Evolutionary conservation across 1,139 yeast species (phyloP).

Genomic region (Zygosaccharomyces sapae): DNA sequence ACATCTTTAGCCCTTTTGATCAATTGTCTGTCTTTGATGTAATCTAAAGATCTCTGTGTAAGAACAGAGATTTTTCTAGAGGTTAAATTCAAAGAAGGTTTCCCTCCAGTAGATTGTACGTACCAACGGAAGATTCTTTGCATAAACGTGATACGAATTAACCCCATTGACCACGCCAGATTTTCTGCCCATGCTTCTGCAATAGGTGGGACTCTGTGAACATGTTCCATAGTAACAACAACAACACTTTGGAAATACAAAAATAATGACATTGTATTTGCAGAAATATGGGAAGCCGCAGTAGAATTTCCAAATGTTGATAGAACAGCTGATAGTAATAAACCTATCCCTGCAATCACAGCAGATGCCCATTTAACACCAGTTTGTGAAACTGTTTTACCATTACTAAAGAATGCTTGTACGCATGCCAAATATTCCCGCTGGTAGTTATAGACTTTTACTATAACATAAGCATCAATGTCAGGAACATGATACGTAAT

Average conservation of each 20-base stretch:
- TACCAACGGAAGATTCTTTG: conserved; percentile 78
- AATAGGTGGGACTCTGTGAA: conserved; percentile 71
- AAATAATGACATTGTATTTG: conserved; percentile 69
- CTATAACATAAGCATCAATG: conserved; percentile 67
- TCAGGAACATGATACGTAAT: conserved; percentile 75
- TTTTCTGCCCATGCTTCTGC: conserved; percentile 80
- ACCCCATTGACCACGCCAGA: conserved; percentile 83
- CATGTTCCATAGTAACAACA: conserved; percentile 66
- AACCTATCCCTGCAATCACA: conserved; percentile 69
- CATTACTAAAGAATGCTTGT: conserved; percentile 65
- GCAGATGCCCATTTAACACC: conserved; percentile 88
- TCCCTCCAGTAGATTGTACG: conserved; percentile 74
- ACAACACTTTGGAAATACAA: conserved; percentile 75
- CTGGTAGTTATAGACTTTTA: conserved; percentile 41
- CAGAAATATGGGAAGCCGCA: conserved; percentile 74
- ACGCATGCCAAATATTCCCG: conserved; percentile 52
- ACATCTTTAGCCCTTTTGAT: conserved; percentile 37
- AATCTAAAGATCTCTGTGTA: conserved; percentile 57
- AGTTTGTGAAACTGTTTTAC: conserved; percentile 67
- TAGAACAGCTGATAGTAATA: conserved; percentile 60
- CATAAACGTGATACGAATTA: conserved; percentile 64
- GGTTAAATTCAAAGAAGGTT: conserved; percentile 57
- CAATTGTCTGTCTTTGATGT: conserved; percentile 23
- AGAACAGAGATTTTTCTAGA: conserved; percentile 56
- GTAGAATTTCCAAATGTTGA: conserved; percentile 74